These are phyloP conservation scores for Fusarium fujikuroi DNA, from an alignment of 2,329 filamentous ascomycete genomes.

Conservation along the genomic window DNA sequence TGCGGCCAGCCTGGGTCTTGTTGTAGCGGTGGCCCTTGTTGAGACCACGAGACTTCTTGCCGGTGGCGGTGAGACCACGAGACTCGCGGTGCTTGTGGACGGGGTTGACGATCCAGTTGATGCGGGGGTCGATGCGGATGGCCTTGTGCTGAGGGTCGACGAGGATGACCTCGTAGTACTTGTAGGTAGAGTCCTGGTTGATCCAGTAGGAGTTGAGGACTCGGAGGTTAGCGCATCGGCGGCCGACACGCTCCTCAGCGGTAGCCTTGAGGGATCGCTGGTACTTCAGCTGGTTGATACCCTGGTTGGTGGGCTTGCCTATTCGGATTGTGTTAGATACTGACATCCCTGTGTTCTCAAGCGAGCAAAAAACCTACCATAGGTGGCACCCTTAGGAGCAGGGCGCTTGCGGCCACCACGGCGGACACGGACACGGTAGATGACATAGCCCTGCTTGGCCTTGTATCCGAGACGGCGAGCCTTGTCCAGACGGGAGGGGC, in stretches of 20 bases:
- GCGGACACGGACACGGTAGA: slow-evolving; percentile 99
- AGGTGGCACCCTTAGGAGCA: slow-evolving; percentile 97
- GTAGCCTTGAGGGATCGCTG: slow-evolving; percentile 98
- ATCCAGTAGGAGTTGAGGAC: slow-evolving; percentile 99
- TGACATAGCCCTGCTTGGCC: slow-evolving; percentile 99
- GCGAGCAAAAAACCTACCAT: slow-evolving; percentile 72
- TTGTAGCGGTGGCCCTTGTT: slow-evolving; percentile 99
- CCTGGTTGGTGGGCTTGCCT: slow-evolving; percentile 99
- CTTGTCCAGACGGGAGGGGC: slow-evolving; percentile 99
- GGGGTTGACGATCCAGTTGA: slow-evolving; percentile 99
- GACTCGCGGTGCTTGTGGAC: slow-evolving; percentile 99
- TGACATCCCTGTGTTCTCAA: background rate
- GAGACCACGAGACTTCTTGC: slow-evolving; percentile 99
- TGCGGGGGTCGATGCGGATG: slow-evolving; percentile 97
- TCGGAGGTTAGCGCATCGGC: slow-evolving; percentile 97
- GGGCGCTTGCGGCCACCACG: slow-evolving; percentile 99
- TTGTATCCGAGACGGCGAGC: slow-evolving; percentile 99
- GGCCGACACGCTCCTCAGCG: slow-evolving; percentile 99
- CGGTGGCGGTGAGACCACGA: slow-evolving; percentile 96
- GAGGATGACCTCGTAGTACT: slow-evolving; percentile 99
- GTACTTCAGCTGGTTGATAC: slow-evolving; percentile 99
- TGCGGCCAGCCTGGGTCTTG: slow-evolving; percentile 96
- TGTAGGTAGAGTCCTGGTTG: slow-evolving; percentile 99
- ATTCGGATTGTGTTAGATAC: slow-evolving; percentile 45
- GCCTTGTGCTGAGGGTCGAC: slow-evolving; percentile 99